A percentile compares a stretch with the other conserved stretches of the same genome.
phyloP scores from a whole-genome alignment of 345 rosid genomes.

The Rhizophora mangle region DNA sequence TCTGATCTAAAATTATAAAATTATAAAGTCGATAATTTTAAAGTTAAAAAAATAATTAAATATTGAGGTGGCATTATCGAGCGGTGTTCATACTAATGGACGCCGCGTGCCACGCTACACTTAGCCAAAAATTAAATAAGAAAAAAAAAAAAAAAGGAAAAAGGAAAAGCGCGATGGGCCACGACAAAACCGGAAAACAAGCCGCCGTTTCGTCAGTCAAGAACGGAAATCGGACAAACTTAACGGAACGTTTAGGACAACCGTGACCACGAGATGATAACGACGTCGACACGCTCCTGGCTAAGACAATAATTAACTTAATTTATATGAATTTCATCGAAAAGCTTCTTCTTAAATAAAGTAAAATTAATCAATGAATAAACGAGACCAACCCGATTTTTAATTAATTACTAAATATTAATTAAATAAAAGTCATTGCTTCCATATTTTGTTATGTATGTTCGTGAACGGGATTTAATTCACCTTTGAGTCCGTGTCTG shows the following conservation, averaged over 20 bases:
- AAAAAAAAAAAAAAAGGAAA: neutral
- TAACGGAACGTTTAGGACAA: slow-evolving; percentile 11
- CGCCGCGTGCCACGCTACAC: neutral
- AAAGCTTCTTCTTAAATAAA: no score
- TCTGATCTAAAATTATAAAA: no score
- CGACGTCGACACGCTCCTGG: neutral
- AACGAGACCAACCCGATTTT: neutral
- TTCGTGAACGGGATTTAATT: slow-evolving; percentile 31
- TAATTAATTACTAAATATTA: neutral
- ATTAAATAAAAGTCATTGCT: neutral
- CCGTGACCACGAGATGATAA: neutral
- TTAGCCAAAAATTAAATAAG: neutral
- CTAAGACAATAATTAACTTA: neutral
- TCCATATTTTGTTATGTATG: neutral
- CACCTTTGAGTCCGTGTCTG: slow-evolving; percentile 22
- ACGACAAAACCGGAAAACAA: neutral
- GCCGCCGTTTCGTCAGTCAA: neutral
- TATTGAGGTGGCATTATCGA: no score
- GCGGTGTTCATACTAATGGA: neutral
- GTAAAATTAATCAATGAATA: neutral
- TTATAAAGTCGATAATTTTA: no score
- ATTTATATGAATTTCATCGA: neutral
- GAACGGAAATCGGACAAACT: neutral
- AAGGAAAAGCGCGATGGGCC: neutral
- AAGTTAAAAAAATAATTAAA: no score